phyloP scores from a whole-genome alignment of 208 protist species.

The Crithidia sp. region DNA sequence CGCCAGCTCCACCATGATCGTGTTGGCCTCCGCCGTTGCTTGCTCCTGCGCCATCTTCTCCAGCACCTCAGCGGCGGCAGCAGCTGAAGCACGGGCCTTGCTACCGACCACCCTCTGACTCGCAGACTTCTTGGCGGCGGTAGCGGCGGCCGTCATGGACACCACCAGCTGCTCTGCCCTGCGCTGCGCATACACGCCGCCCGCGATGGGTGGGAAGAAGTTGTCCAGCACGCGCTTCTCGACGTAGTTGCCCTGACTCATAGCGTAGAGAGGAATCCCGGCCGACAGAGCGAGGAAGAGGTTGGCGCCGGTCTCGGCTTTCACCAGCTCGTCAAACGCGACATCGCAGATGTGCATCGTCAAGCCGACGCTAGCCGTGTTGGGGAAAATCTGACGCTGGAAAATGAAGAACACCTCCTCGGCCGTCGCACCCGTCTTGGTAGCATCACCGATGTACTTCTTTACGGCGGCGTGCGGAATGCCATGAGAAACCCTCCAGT shows the following conservation, averaged over 20 bases:
- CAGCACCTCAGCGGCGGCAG: conserved; percentile 19
- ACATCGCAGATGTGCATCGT: conserved; percentile 89
- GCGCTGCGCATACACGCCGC: conserved; percentile 56
- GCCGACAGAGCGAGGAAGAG: conserved; percentile 73
- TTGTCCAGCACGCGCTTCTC: conserved; percentile 89
- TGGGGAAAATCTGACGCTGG: conserved; percentile 68
- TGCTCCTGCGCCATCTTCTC: conserved; percentile 23
- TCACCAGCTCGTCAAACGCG: conserved; percentile 75
- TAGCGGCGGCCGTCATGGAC: conserved; percentile 10
- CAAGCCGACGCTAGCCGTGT: conserved; percentile 63
- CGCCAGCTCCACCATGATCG: conserved; percentile 49
- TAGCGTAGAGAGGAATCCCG: conserved; percentile 77
- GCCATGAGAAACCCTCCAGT: conserved; percentile 27
- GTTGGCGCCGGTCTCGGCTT: conserved; percentile 38
- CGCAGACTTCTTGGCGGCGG: background rate
- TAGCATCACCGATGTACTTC: conserved; percentile 30
- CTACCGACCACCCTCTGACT: conserved; percentile 13
- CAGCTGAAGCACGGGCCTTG: conserved; percentile 12
- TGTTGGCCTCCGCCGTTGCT: conserved; percentile 35
- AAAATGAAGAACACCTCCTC: conserved; percentile 73
- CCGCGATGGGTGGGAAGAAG: conserved; percentile 82
- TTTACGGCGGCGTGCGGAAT: conserved; percentile 22
- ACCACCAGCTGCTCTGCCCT: conserved; percentile 43
- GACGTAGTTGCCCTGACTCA: conserved; percentile 86
- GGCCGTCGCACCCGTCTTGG: conserved; percentile 23